These are phyloP conservation scores for Aspergillus cavernicola DNA, from an alignment of 495 filamentous ascomycete genomes.

Conservation along the genomic window DNA sequence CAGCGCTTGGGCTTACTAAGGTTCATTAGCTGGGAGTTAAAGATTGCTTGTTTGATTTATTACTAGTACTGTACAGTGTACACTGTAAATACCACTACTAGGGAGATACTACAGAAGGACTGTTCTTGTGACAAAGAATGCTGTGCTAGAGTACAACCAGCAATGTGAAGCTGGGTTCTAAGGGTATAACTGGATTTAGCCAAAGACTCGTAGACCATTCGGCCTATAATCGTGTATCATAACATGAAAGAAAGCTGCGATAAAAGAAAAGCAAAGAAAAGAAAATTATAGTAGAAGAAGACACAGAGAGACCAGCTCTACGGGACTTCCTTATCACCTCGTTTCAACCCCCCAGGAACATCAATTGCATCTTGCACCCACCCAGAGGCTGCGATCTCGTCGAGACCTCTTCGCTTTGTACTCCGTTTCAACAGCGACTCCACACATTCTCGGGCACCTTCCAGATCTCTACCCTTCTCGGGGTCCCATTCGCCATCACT, in stretches of 20 bases:
- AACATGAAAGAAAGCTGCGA: conserved; percentile 14
- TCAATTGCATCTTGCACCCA: conserved; percentile 76
- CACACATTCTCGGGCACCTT: conserved; percentile 73
- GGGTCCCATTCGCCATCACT: conserved; percentile 68
- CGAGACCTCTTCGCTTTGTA: conserved; percentile 66
- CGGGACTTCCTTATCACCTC: conserved; percentile 61
- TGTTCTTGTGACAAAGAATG: too few species aligned
- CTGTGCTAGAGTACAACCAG: too few species aligned
- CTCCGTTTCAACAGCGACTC: conserved; percentile 80
- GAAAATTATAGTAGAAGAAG: conserved; percentile 10
- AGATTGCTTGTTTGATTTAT: too few species aligned
- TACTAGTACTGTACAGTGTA: too few species aligned
- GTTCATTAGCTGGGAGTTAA: neutral
- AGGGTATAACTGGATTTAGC: conserved; percentile 2
- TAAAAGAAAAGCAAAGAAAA: conserved; percentile 7
- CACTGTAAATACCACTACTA: too few species aligned
- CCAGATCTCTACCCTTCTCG: conserved; percentile 56
- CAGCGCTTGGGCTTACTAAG: conserved; percentile 22
- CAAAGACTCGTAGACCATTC: conserved; percentile 1
- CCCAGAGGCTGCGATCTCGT: conserved; percentile 62
- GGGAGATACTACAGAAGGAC: too few species aligned
- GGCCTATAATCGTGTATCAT: conserved; percentile 6
- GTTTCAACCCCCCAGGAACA: conserved; percentile 65
- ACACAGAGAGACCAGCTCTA: conserved; percentile 38
- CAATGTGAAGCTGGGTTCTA: neutral